A percentile compares a stretch with the other conserved stretches of the same genome.
Conservation (phyloP, 106 monocot genomes). For the Ottelia alismoides region DNA sequence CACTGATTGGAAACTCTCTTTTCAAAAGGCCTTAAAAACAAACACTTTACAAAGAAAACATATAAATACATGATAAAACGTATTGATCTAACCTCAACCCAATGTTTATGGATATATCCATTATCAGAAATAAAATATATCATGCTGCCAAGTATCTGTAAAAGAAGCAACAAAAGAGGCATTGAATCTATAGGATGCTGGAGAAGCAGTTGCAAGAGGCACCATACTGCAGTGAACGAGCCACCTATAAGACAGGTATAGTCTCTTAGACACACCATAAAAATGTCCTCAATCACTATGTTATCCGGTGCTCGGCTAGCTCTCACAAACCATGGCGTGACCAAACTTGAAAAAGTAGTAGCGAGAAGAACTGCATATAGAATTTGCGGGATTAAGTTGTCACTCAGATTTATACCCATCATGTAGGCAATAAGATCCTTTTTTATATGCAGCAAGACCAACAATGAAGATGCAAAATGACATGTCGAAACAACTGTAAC, state of each 20-base stretch:
- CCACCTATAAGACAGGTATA: constrained; percentile 45
- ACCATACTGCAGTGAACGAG: constrained; percentile 52
- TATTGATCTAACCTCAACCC: constrained; percentile 77
- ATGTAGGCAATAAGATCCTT: constrained; percentile 1
- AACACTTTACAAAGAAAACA: too few relatives aligned
- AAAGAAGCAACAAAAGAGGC: constrained; percentile 47
- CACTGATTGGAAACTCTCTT: too few relatives aligned
- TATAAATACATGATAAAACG: too few relatives aligned
- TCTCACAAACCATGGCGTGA: constrained; percentile 73
- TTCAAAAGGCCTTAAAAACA: too few relatives aligned
- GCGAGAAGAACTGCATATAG: constrained; percentile 22
- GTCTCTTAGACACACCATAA: constrained; percentile 16
- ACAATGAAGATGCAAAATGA: constrained; percentile 28
- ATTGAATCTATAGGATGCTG: constrained; percentile 72
- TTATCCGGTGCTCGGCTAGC: too few relatives aligned
- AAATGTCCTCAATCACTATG: constrained; percentile 2
- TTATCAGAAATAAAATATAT: constrained; percentile 38
- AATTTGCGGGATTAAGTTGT: constrained; percentile 31
- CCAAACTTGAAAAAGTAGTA: not conserved
- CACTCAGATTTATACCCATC: constrained; percentile 7
- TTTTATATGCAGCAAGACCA: constrained; percentile 42
- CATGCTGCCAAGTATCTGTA: constrained; percentile 43
- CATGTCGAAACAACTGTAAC: constrained; percentile 19
- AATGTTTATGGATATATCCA: constrained; percentile 24
- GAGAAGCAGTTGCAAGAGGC: constrained; percentile 81